Evolutionary conservation across 73 alveolate species (phyloP).

Genomic region (Stentor coeruleus): DNA sequence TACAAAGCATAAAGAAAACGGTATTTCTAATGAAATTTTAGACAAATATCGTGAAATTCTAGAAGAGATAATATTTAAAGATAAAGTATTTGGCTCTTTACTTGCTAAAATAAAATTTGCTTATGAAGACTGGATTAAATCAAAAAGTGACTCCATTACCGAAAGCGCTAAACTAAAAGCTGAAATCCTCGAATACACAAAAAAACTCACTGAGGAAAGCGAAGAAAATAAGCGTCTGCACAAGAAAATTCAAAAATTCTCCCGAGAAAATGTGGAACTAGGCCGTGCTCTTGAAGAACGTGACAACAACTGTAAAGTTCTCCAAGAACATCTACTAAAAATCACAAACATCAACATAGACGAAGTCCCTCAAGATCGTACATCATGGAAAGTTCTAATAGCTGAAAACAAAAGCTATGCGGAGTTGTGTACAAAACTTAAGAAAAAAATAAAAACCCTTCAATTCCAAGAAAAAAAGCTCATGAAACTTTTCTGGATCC

Average conservation of each 20-base stretch:
- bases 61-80: neutral
- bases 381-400: neutral
- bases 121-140: slow-evolving; percentile 8
- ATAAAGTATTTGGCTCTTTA: neutral
- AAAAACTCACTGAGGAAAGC: neutral
- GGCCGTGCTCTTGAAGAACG: neutral
- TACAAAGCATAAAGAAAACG: neutral
- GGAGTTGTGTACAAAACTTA: neutral
- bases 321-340: slow-evolving; percentile 16
- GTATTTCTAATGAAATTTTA: neutral
- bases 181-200: neutral
- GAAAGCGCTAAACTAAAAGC: neutral
- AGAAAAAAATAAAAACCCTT: neutral
- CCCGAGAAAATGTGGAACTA: neutral
- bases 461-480: slow-evolving; percentile 10
- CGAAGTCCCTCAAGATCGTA: neutral
- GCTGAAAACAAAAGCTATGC: slow-evolving; percentile 15
- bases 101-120: neutral
- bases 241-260: slow-evolving; percentile 1
- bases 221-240: slow-evolving; percentile 8
- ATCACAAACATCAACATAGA: neutral
- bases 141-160: neutral
- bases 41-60: neutral
- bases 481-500: neutral
- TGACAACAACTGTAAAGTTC: neutral